phyloP scores from a whole-genome alignment of 495 filamentous ascomycete genomes.

The Trypethelium eluteriae region DNA sequence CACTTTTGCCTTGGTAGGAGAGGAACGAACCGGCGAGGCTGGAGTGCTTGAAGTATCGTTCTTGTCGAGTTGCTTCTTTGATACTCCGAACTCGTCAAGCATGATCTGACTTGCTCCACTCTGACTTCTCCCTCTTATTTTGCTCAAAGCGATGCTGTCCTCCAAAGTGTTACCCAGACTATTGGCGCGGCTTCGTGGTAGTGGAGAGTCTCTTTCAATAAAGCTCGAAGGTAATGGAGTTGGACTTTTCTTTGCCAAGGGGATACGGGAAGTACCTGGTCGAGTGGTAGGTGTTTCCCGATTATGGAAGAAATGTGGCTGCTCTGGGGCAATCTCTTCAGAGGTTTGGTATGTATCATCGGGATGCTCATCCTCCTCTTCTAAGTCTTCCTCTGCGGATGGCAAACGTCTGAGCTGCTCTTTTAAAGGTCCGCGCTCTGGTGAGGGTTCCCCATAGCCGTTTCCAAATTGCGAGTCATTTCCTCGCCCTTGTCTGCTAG shows the following conservation, averaged over 20 bases:
- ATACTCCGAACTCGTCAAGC: conserved; percentile 35
- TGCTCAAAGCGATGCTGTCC: conserved; percentile 51
- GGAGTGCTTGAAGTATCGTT: conserved; percentile 34
- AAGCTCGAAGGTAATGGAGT: conserved; percentile 63
- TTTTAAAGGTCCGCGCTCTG: conserved; percentile 9
- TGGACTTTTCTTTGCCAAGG: conserved; percentile 68
- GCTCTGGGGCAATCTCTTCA: conserved; percentile 70
- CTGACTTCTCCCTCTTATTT: conserved; percentile 63
- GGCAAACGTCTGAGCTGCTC: conserved; percentile 40
- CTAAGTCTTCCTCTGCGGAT: conserved; percentile 38
- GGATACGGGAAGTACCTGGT: conserved; percentile 64
- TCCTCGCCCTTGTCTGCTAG: conserved; percentile 11
- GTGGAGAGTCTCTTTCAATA: conserved; percentile 63
- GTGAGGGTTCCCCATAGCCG: conserved; percentile 11
- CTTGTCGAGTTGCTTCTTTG: background rate
- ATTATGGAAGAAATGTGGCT: conserved; percentile 22
- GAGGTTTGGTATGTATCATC: conserved; percentile 70
- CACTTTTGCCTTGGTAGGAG: conserved; percentile 32
- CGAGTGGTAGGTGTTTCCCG: conserved; percentile 26
- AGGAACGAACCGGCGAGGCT: conserved; percentile 43
- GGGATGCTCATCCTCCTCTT: conserved; percentile 34
- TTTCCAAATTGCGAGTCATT: conserved; percentile 3
- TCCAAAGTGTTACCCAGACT: conserved; percentile 51
- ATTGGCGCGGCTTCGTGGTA: conserved; percentile 52
- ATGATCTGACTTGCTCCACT: conserved; percentile 55